Percentiles rank a stretch among this genome's conserved stretches.
Conservation (phyloP, 306 rosid species). For the Abrus pulchellus region DNA sequence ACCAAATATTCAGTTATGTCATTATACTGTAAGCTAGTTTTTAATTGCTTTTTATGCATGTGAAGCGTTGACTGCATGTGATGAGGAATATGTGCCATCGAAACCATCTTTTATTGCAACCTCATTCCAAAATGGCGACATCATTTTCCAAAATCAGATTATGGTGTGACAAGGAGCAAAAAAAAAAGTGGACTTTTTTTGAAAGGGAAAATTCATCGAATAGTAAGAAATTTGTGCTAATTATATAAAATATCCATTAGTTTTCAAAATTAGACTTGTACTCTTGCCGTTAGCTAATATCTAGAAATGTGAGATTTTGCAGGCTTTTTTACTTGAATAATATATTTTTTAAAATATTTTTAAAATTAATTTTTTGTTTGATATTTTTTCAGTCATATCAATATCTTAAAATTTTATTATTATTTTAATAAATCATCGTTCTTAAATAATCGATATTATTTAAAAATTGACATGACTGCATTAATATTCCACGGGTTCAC, state of each 20-base stretch:
- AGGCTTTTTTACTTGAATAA: too few species aligned
- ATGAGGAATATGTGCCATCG: not conserved
- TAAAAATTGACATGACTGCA: slow-evolving; percentile 50
- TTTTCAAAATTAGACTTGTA: too few species aligned
- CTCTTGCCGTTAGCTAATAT: too few species aligned
- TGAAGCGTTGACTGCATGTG: slow-evolving; percentile 25
- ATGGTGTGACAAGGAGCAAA: not conserved
- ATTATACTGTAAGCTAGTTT: not conserved
- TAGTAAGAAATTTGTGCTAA: too few species aligned
- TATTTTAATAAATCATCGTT: too few species aligned
- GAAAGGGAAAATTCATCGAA: not conserved
- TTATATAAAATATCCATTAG: too few species aligned
- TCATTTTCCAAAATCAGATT: not conserved
- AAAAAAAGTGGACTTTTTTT: not conserved
- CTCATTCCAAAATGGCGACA: not conserved
- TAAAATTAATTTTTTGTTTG: too few species aligned
- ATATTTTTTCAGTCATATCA: too few species aligned
- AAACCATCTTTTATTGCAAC: slow-evolving; percentile 1
- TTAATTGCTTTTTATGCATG: not conserved
- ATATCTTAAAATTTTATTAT: too few species aligned
- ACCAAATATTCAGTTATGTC: not conserved
- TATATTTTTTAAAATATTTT: too few species aligned
- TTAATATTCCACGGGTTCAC: slow-evolving; percentile 93
- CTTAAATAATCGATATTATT: too few species aligned
- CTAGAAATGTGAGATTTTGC: too few species aligned